Evolutionary conservation across 768 basidiomycete species (phyloP), one percentile per base, ranked within the genome.

Genomic region (Phanerodontia chrysosporium): DNA sequence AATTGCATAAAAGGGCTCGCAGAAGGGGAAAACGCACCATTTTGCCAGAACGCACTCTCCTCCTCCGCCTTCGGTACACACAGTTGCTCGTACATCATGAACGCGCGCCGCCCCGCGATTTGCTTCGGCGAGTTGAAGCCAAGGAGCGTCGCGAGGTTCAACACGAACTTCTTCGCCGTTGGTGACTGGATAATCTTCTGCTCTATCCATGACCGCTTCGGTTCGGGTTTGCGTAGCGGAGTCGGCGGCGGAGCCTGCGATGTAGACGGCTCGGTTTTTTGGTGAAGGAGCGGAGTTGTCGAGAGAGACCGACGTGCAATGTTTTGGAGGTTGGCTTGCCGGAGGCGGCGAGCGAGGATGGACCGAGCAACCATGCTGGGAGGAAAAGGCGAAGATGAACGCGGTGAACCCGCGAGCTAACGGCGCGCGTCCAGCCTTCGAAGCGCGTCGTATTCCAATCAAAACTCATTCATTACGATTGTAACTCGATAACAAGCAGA

Each of bases 61-160:
- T 83, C 76, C 60, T 89, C 88, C 18, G 86, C 80, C 46, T 73
- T 78, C 16, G 74, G 69, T 1, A 81, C 79, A 64, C 84, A 86
- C 8, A 87, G 65, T 18, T 78, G 69, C 51, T 82, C 77, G 66
- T 90, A 90, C 51, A 89, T 65, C 18, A 72, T 72, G 42, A 84
- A 79, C 2, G 84, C 76, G n/a, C 85, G 75, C 51, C 82, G 66
- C 22, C 80, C 87, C 0, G 86, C 85, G 2, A 84, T 62, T 62
- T 90, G 86, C 62, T 80, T 83, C 0, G 82, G 74, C 61, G 78
- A 83, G 5, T 80, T 78, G 60, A 88, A 89, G 3, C 87, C 87
- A 10, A 88, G 72, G 7, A 76, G 55, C 45, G 73, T 75, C 12
- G 82, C 79, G 48, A 85, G n/a, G 0, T 68, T 69, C 13, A 83